Base-by-base conservation (phyloP, 2,329 filamentous ascomycete genomes). In the Epichloe gansuensis region DNA sequence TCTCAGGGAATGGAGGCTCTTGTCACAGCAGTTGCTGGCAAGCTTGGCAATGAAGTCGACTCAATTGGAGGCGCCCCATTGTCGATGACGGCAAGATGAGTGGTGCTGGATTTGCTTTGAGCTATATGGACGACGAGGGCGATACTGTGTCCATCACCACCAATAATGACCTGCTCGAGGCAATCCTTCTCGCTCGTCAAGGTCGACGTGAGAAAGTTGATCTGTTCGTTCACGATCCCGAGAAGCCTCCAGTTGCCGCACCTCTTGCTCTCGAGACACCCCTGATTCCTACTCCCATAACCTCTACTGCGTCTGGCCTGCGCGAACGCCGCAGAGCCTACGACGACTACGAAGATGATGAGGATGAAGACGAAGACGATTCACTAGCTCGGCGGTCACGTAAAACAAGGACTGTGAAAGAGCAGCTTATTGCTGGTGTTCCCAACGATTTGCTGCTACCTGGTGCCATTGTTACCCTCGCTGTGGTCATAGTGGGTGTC, bases 61-160 rank as follows among this genome's bases (percentile, higher is more conserved):
- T 76, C 82, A 25, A 85, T 98, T 60, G 93, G 93, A 50, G 93
- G 93, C 44, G 75, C 79, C 47, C 91, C 1, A 75, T 72, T 0
- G 85, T 91, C 21, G 85, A 90, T 53, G 85, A 95, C 25, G 90
- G 89, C 61, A 85, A 82, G 63, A 75, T 95, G 43, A 82, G 82
- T 48, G 78, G 81, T 50, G 77, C 81, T 38, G 93, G 93, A 6
- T 98, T 91, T 63, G 93, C 91, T 31, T 75, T 98, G 56, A 95
- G 90, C 74, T 98, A 97, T 65, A 75, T 97, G 59, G 93, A 98
- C 66, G 91, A 97, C 61, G 93, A 98, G 65, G 91, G 93, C 53
- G 93, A 98, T 66, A 91, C 88, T 0, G 90, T 98, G 15, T 95
- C 91, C 42, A 95, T 98, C 66, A 98, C 93, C 11, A 95, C 91